Conservation (phyloP, 805 yeast genomes). For the Yarrowia yakushimensis region DNA sequence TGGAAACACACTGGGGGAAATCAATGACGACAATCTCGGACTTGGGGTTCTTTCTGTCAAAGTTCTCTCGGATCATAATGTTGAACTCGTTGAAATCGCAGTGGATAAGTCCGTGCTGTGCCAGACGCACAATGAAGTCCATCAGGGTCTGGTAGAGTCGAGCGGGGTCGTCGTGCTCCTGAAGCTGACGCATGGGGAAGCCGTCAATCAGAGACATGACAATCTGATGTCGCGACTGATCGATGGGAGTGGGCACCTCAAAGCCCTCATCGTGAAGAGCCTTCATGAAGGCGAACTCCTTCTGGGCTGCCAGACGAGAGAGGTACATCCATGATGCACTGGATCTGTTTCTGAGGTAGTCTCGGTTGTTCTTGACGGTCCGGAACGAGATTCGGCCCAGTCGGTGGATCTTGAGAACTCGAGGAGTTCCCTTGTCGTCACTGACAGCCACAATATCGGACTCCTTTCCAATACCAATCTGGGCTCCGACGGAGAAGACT, state of each 20-base stretch:
- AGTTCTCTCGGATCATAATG: conserved; percentile 68
- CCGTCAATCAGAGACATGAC: conserved; percentile 90
- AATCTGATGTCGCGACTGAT: conserved; percentile 85
- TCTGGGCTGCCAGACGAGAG: conserved; percentile 84
- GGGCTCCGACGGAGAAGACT: conserved; percentile 65
- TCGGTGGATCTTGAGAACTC: conserved; percentile 85
- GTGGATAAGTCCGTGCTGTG: conserved; percentile 85
- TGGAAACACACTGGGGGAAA: conserved; percentile 96
- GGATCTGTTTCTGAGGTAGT: conserved; percentile 68
- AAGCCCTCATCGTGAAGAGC: conserved; percentile 72
- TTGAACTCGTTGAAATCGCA: conserved; percentile 98
- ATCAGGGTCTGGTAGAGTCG: conserved; percentile 78
- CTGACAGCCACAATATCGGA: conserved; percentile 88
- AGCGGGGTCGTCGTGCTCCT: conserved; percentile 64
- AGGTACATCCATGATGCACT: conserved; percentile 91
- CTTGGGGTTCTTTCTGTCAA: conserved; percentile 42
- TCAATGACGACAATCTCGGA: conserved; percentile 86
- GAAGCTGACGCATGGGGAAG: conserved; percentile 80
- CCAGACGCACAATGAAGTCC: conserved; percentile 80
- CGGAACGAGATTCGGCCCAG: conserved; percentile 91
- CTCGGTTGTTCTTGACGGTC: conserved; percentile 90
- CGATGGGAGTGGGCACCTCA: conserved; percentile 83
- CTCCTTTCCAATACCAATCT: conserved; percentile 51
- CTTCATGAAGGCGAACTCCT: conserved; percentile 85
- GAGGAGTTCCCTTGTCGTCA: conserved; percentile 43